These are phyloP conservation scores for Sechiopsis laciniata DNA, from an alignment of 306 rosid genomes.

Conservation along the genomic window DNA sequence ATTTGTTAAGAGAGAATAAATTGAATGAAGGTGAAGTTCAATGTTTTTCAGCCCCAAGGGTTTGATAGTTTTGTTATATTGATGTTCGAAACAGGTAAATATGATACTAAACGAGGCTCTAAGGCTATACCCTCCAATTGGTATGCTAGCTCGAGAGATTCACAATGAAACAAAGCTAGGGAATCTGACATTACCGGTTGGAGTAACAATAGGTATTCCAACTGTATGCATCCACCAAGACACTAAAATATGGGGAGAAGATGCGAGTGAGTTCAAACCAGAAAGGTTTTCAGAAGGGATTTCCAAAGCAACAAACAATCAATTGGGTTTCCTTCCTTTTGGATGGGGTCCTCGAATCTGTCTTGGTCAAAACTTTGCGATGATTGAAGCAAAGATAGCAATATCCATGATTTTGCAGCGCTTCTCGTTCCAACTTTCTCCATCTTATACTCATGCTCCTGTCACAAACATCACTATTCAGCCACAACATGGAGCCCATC, in stretches of 20 bases:
- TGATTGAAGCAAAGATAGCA: constrained; percentile 2
- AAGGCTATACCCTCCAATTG: background rate
- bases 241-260: background rate
- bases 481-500: constrained; percentile 8
- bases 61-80: background rate
- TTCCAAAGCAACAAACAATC: constrained; percentile 2
- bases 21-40: too few species aligned
- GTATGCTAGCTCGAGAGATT: background rate
- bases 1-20: too few species aligned
- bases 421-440: background rate
- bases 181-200: background rate
- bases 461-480: background rate
- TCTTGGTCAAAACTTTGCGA: background rate
- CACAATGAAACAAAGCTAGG: background rate
- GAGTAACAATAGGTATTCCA: background rate
- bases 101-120: constrained; percentile 1
- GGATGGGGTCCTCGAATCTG: constrained; percentile 13
- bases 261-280: background rate
- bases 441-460: constrained; percentile 7
- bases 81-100: background rate
- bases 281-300: background rate
- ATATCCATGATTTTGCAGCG: background rate
- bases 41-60: too few species aligned
- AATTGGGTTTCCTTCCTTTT: background rate
- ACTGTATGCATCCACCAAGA: background rate